Evolutionary conservation across 1,139 yeast species (phyloP), one percentile per base, ranked within the genome.

Genomic region (Diutina catenulata): DNA sequence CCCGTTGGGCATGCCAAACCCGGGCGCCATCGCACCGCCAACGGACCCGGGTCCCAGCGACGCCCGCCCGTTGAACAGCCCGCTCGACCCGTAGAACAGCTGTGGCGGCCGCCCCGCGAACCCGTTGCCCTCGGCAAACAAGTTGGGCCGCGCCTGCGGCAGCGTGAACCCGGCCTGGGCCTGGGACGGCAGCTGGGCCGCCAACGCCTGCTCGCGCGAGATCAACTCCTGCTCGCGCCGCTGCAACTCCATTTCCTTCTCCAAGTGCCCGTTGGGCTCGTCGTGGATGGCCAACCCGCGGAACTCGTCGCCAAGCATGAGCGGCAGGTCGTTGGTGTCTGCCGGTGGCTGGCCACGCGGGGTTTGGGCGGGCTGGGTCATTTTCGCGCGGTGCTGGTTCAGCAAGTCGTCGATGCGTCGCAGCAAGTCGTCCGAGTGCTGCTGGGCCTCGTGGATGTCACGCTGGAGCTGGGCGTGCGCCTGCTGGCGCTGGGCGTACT

Each of bases 201-300:
- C 29, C 18, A 25, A 18, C 29, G 13, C 9, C 21, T 25, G 43
- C 49, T 69, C 73, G 37, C 64, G 59, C 42, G 59, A 62, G 42
- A 57, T 51, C 45, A 70, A 51, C 23, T 65, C 63, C 41, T 66
- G 55, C 47, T 70, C 76, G 45, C 68, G 62, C 41, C 57, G 62
- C 44, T 62, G 60, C 37, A 70, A 52, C 44, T 68, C 74, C 36
- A 62, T 39, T 44, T 70, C 74, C 41, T 51, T 55, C 24, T 55
- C 53, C 7, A 28, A 29, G 10, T 10, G 22, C 24, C 21, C 21
- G 3, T 31, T 26, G 11, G 24, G 24, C 14, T 31, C 35, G 13
- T 18, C 35, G 16, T 25, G 28, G 8, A 31, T 31, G 18, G 35
- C 25, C 16, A 31, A 21, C n/a, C 35, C 35, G n/a, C 21, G n/a